Base-by-base conservation (phyloP, 1,284 basidiomycete genomes). In the Rhodotorula sp. region DNA sequence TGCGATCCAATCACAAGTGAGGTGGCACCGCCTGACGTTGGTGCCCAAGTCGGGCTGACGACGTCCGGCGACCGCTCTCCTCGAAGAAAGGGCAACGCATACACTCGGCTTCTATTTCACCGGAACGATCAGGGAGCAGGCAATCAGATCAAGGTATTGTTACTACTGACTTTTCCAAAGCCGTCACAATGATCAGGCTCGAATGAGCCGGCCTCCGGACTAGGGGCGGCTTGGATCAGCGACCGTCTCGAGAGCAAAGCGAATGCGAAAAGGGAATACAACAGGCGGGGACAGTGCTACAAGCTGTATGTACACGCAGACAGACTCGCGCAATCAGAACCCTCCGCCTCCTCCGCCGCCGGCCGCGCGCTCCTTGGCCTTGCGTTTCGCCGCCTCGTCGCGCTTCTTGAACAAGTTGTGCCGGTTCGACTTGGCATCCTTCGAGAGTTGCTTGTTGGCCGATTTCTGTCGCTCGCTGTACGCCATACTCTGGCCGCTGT, bases 321-420 rank as follows among this genome's bases (percentile, higher is more conserved):
- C 39, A 46, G 23, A 23, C 21, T 21, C 8, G 0, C 15, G 23
- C 39, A 2, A 29, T 56, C 26, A 56, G 54, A 56, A 56, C 3
- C 54, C 54, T 12, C 54, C 54, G 54, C 54, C 54, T n/a, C 54
- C 54, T 16, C 52, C 52, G 23, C 26, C 52, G n/a, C 63, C 63
- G 8, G 63, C 29, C 14, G 46, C 54, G 56, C 64, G 56, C 16
- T 74, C 65, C 63, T 74, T 71, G 15, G 62, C 63, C n/a, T 71
- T 31, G 66, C 66, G 63, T 71, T 72, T 75, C 21, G 64, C 39
- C 56, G 67, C 67, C 58, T 75, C 71, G 58, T 70, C 71, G 21
- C 74, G 64, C 68, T 92, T 74, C 68, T 87, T 85, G 81, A 94
- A 94, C 63, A 94, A 82, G 82, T 91, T 91, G 63, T 64, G 54